Evolutionary conservation across 768 basidiomycete genomes (phyloP).

Genomic region (Tricholoma sp.): DNA sequence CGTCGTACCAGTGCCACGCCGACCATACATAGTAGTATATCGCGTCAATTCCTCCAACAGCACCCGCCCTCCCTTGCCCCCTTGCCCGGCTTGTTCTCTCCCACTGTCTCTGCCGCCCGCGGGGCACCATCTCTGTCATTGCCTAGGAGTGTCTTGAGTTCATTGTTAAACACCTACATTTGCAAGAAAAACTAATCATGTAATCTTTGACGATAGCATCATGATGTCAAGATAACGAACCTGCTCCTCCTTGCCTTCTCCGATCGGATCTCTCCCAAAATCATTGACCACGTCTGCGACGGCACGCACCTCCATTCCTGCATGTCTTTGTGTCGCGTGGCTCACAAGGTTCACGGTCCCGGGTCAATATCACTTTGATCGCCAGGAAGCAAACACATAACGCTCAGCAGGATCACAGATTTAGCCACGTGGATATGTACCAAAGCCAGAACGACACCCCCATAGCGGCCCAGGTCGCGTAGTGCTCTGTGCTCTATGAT

Average conservation of each 20-base stretch:
- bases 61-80: conserved; percentile 53
- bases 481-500: conserved; percentile 46
- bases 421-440: conserved; percentile 38
- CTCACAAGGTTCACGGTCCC: conserved; percentile 84
- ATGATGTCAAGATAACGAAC: conserved; percentile 34
- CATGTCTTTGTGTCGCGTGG: conserved; percentile 70
- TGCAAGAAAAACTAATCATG: not conserved
- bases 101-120: conserved; percentile 66
- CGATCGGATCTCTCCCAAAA: conserved; percentile 86
- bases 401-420: not conserved
- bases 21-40: too few species aligned
- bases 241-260: conserved; percentile 84
- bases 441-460: conserved; percentile 78
- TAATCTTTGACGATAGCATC: not conserved
- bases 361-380: conserved; percentile 85
- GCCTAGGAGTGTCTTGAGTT: conserved; percentile 69
- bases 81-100: conserved; percentile 45
- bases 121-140: conserved; percentile 64
- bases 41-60: conserved; percentile 85
- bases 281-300: conserved; percentile 77
- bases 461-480: conserved; percentile 61
- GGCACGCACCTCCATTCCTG: conserved; percentile 74
- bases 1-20: too few species aligned
- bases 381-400: conserved; percentile 53
- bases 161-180: conserved; percentile 71